A percentile compares a stretch with the other conserved stretches of the same genome.
Conservation (phyloP, 2,329 filamentous ascomycete species). For the Microdochium trichocladiopsis region DNA sequence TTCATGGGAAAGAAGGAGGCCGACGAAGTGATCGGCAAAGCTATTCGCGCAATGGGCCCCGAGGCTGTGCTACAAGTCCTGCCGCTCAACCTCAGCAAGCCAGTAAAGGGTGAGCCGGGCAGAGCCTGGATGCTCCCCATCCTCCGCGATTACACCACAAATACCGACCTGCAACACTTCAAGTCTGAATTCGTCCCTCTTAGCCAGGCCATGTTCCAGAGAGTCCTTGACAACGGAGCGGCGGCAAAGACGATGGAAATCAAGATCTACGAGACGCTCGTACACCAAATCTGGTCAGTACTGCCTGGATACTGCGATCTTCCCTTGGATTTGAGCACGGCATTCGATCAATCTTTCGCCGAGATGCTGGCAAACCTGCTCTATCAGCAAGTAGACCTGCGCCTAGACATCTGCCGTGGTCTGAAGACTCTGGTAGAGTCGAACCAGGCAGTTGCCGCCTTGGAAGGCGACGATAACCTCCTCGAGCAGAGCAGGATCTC, state of each 20-base stretch:
- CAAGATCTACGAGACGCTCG: conserved; percentile 88
- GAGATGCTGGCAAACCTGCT: conserved; percentile 87
- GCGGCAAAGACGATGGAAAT: conserved; percentile 90
- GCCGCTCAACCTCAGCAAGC: conserved; percentile 77
- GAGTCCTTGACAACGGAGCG: conserved; percentile 72
- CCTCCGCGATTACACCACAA: conserved; percentile 81
- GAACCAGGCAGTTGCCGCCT: conserved; percentile 70
- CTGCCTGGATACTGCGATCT: conserved; percentile 93
- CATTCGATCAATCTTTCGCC: conserved; percentile 84
- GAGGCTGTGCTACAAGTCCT: conserved; percentile 75
- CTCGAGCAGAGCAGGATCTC: conserved; percentile 73
- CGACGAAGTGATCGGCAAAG: conserved; percentile 81
- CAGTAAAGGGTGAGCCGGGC: conserved; percentile 70
- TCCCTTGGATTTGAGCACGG: conserved; percentile 66
- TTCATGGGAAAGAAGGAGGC: conserved; percentile 94
- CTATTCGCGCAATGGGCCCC: conserved; percentile 84
- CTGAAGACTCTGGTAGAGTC: conserved; percentile 86
- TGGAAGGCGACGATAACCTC: conserved; percentile 65
- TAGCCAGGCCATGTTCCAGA: conserved; percentile 85
- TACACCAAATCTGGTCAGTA: conserved; percentile 91
- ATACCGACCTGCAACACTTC: conserved; percentile 83
- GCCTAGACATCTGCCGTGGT: conserved; percentile 79
- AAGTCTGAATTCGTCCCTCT: conserved; percentile 78
- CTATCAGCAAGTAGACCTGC: conserved; percentile 84
- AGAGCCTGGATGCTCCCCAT: conserved; percentile 93